These are phyloP conservation scores for Fusarium miscanthi DNA, from an alignment of 2,329 filamentous ascomycete genomes.

Conservation along the genomic window DNA sequence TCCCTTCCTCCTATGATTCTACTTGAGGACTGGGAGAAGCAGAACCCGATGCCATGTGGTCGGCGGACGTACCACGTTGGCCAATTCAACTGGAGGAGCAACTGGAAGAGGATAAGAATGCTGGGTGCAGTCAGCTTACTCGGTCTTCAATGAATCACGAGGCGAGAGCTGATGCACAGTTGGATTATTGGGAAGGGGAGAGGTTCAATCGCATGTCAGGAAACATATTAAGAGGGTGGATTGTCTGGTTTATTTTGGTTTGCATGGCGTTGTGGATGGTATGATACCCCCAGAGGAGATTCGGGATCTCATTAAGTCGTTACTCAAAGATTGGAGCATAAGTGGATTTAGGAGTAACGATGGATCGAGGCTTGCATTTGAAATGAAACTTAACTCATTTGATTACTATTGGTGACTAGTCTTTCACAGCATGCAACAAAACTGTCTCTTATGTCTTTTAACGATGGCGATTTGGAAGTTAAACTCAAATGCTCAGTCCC, in stretches of 20 bases:
- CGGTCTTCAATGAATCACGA: background rate
- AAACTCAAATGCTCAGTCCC: background rate
- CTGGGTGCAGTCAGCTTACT: background rate
- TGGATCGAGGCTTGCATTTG: background rate
- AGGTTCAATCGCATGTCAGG: background rate
- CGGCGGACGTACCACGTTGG: background rate
- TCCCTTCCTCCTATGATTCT: rapidly evolving
- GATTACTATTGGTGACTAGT: rapidly evolving
- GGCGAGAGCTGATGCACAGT: too few relatives aligned
- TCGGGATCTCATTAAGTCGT: too few relatives aligned
- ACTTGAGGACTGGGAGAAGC: background rate
- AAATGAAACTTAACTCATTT: background rate
- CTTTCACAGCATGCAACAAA: background rate
- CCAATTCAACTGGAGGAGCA: background rate
- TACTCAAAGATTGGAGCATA: too few relatives aligned
- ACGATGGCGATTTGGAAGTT: background rate
- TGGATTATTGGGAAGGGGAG: rapidly evolving
- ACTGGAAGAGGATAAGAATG: background rate
- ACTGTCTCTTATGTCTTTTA: background rate
- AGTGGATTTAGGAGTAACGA: too few relatives aligned
- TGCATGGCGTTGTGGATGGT: background rate
- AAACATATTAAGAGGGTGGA: rapidly evolving
- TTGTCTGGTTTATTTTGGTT: background rate
- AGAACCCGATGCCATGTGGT: too few relatives aligned
- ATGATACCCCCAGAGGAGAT: background rate